These are phyloP conservation scores for Chiua virens DNA, from an alignment of 768 basidiomycete genomes.

Conservation along the genomic window DNA sequence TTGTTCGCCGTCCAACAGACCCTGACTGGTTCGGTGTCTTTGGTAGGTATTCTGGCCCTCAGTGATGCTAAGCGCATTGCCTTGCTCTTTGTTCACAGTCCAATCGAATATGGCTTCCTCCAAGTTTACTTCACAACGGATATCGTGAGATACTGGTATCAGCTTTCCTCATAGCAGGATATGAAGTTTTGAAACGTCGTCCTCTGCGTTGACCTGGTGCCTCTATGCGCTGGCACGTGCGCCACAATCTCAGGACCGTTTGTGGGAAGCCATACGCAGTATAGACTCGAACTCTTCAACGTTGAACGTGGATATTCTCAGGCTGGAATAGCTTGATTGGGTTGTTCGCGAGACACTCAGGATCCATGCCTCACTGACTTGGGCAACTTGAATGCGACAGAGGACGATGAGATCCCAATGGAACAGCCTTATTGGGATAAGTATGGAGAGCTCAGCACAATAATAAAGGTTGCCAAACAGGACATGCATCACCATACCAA, in stretches of 20 bases:
- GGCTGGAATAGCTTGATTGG: conserved; percentile 59
- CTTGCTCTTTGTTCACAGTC: conserved; percentile 38
- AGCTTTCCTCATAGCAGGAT: conserved; percentile 65
- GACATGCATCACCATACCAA: conserved; percentile 60
- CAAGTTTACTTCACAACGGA: conserved; percentile 44
- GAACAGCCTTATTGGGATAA: conserved; percentile 32
- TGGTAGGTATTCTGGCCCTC: conserved; percentile 36
- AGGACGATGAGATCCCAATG: conserved; percentile 55
- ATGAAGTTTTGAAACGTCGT: conserved; percentile 66
- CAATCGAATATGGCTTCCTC: conserved; percentile 53
- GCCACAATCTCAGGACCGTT: conserved; percentile 43
- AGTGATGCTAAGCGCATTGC: background rate
- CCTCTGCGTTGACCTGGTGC: conserved; percentile 60
- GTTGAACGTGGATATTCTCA: conserved; percentile 31
- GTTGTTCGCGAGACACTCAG: conserved; percentile 60
- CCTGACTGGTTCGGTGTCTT: conserved; percentile 53
- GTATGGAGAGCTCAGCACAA: conserved; percentile 29
- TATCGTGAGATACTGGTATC: conserved; percentile 52
- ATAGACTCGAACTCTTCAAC: conserved; percentile 19
- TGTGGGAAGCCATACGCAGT: conserved; percentile 46
- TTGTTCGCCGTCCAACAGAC: conserved; percentile 11
- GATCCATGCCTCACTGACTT: conserved; percentile 56
- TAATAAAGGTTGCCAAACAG: conserved; percentile 43
- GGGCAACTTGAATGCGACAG: conserved; percentile 55
- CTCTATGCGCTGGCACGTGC: conserved; percentile 54